Evolutionary conservation across 2,329 filamentous ascomycete genomes (phyloP).

Genomic region (Penicillium concentricum): DNA sequence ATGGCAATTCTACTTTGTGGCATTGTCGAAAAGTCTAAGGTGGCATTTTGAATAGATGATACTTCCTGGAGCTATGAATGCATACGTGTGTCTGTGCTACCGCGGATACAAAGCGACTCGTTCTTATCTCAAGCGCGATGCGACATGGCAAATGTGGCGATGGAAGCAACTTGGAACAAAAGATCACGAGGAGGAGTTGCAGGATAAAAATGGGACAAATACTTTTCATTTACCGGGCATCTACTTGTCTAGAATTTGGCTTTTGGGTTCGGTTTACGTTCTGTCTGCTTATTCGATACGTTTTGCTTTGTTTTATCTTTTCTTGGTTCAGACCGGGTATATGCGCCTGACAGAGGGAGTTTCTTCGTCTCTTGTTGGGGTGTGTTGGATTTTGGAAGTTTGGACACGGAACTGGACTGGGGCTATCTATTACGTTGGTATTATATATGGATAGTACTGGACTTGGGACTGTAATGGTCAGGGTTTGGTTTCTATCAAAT

Average conservation of each 20-base stretch:
- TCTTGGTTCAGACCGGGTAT: background rate
- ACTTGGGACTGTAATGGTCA: slow-evolving; percentile 1
- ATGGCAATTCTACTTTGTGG: background rate
- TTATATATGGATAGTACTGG: slow-evolving; percentile 2
- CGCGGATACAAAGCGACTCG: background rate
- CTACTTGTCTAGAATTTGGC: background rate
- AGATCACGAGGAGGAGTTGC: background rate
- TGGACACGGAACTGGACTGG: background rate
- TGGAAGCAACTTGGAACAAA: background rate
- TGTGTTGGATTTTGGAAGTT: background rate
- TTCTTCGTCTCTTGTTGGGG: background rate
- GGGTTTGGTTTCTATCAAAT: background rate
- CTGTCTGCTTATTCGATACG: background rate
- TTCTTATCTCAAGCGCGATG: background rate
- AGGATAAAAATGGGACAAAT: background rate
- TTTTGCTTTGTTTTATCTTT: background rate
- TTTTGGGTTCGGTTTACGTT: background rate
- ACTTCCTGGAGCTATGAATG: background rate
- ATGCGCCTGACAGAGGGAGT: background rate
- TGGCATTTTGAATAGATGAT: background rate
- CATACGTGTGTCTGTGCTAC: background rate
- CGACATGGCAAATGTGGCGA: background rate
- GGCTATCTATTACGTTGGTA: slow-evolving; percentile 3
- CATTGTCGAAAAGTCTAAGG: background rate
- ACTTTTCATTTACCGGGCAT: background rate